Percentiles rank a stretch among this genome's conserved stretches.
phyloP scores from a whole-genome alignment of 768 basidiomycete species.

The Mycena rosella region DNA sequence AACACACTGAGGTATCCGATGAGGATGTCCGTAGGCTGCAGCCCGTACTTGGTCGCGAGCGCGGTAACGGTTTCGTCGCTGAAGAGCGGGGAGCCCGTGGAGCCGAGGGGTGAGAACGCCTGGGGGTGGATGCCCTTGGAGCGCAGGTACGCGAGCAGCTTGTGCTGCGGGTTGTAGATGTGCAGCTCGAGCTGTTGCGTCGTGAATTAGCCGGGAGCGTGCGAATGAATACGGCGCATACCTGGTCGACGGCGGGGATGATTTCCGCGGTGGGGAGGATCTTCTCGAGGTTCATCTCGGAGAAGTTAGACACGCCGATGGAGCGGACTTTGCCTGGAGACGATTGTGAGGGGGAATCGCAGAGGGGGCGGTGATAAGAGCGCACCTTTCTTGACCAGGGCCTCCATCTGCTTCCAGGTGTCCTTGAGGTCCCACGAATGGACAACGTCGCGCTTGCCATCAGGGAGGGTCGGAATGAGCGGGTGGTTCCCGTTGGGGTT shows the following conservation, averaged over 20 bases:
- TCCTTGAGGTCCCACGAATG: constrained; percentile 74
- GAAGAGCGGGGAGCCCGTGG: constrained; percentile 74
- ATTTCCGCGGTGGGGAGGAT: constrained; percentile 77
- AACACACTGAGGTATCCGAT: constrained; percentile 72
- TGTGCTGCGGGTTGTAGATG: constrained; percentile 81
- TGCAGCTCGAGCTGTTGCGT: constrained; percentile 74
- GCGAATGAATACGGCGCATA: constrained; percentile 37
- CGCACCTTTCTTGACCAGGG: constrained; percentile 70
- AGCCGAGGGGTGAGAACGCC: constrained; percentile 87
- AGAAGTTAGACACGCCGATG: constrained; percentile 86
- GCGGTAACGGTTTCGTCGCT: constrained; percentile 69
- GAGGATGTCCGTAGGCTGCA: constrained; percentile 69
- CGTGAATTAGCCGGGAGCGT: neutral
- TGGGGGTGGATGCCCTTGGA: constrained; percentile 77
- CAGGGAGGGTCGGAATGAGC: constrained; percentile 66
- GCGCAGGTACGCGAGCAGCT: constrained; percentile 71
- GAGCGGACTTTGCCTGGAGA: constrained; percentile 69
- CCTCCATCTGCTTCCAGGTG: constrained; percentile 91
- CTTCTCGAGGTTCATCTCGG: constrained; percentile 74
- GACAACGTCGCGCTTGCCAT: constrained; percentile 77
- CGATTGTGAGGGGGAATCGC: constrained; percentile 7
- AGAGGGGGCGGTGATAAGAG: constrained; percentile 18
- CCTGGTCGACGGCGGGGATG: constrained; percentile 81
- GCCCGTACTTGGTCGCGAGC: constrained; percentile 69
- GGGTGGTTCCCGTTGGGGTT: constrained; percentile 78